Base-by-base conservation (phyloP, 805 yeast species). In the Metschnikowia borealis region DNA sequence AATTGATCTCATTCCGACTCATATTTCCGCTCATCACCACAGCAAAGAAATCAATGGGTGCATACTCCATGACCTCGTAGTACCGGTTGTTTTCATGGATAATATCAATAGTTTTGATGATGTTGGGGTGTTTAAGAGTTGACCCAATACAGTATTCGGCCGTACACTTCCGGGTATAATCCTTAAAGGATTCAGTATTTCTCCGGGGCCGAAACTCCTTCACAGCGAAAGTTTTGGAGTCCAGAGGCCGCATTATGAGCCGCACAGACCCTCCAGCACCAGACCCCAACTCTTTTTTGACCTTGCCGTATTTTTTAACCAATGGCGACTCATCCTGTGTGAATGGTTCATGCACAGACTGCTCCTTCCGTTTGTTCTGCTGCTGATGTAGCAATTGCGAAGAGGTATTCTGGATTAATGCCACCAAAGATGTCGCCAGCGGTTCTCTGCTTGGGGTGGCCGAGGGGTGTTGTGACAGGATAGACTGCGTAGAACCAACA, bases 21-120 rank as follows among this genome's bases (percentile, higher is more conserved):
- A 87, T 85, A 59, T 82, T 78, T 21, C 90, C 91, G 4, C 89
- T 83, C 95, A 87, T 87, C 14, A 87, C 95, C 40, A 87, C 89
- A 0, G 90, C 89, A 63, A 87, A 87, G 66, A 87, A 86, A 69
- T 87, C 96, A 38, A 82, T 78, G 6, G 96, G 89, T 60, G 96
- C 88, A 66, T 84, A 92, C 69, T 94, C 99, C 97, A 94, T 90
- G 48, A 94, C 89, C 67, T 92, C 96, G 47, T 71, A 84, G 84
- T 55, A 86, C 77, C 87, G 83, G 57, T 80, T 82, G 59, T 66
- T 89, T 80, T 61, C 85, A 54, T 80, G 81, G 47, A 88, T 83
- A 71, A 70, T 88, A 68, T 87, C 95, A 58, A 87, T 72, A 2
- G 94, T 87, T 62, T 85, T 82, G 58, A 87, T 86, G 54, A 87